Conservation (phyloP, 345 rosid species). For the Ailanthus altissimus region DNA sequence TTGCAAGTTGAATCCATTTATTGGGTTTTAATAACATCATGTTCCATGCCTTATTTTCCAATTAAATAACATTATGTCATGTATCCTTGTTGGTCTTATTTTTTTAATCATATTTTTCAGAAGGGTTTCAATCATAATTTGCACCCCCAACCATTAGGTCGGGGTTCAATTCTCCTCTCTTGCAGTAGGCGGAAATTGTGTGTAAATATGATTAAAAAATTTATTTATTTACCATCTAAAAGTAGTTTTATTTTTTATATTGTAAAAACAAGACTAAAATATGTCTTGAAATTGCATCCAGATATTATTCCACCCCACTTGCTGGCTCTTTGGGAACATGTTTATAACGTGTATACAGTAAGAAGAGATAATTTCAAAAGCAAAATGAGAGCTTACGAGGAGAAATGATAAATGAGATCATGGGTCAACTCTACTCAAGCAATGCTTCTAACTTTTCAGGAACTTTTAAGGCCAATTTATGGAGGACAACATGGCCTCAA, state of each 20-base stretch:
- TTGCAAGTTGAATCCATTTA: constrained; percentile 1
- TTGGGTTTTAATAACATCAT: not conserved
- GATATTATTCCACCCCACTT: not conserved
- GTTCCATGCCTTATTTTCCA: not conserved
- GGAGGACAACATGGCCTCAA: not conserved
- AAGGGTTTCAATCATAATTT: too few relatives aligned
- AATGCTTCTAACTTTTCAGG: not conserved
- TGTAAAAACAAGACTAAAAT: not conserved
- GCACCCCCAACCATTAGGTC: too few relatives aligned
- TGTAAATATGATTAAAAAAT: too few relatives aligned
- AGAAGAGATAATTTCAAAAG: not conserved
- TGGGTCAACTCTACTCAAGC: not conserved
- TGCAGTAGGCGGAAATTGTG: too few relatives aligned
- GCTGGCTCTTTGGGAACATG: not conserved
- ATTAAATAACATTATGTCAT: not conserved
- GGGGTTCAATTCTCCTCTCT: too few relatives aligned
- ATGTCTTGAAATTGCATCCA: not conserved
- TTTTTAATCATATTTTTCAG: too few relatives aligned
- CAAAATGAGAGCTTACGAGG: not conserved
- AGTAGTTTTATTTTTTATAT: not conserved
- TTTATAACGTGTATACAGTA: not conserved
- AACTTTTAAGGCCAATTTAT: not conserved
- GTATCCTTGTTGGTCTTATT: too few relatives aligned
- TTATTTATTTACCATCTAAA: too few relatives aligned
- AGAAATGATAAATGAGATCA: not conserved